These are phyloP conservation scores for Coniochaeta sp. DNA, from an alignment of 2,329 filamentous ascomycete species.

Conservation along the genomic window DNA sequence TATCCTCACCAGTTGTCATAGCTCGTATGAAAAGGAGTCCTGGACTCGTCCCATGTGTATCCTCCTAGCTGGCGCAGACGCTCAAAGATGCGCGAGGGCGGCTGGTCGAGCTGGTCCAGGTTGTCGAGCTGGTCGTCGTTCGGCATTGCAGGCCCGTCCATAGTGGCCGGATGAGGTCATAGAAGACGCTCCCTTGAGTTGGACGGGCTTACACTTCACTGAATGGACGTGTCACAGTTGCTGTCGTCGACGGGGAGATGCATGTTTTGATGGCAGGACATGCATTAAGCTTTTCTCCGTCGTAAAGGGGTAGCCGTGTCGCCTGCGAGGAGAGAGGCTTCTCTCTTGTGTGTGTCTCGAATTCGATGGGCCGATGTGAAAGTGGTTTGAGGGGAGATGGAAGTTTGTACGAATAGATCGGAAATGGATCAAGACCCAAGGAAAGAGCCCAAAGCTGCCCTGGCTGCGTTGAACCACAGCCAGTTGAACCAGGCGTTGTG, in stretches of 20 bases:
- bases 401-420: slow-evolving; percentile 2
- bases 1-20: slow-evolving; percentile 76
- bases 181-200: slow-evolving; percentile 6
- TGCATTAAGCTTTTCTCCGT: not conserved
- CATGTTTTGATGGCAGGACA: slow-evolving; percentile 1
- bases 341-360: too few relatives aligned
- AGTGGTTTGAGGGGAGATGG: not conserved
- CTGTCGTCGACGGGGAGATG: slow-evolving; percentile 1
- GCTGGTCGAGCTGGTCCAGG: slow-evolving; percentile 17
- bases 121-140: slow-evolving; percentile 47
- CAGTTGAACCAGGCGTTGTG: too few relatives aligned
- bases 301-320: too few relatives aligned
- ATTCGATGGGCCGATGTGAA: too few relatives aligned
- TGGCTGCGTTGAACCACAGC: too few relatives aligned
- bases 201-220: slow-evolving; percentile 14
- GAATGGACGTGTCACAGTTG: slow-evolving; percentile 9
- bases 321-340: too few relatives aligned
- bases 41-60: slow-evolving; percentile 68
- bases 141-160: slow-evolving; percentile 44
- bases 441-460: too few relatives aligned
- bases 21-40: slow-evolving; percentile 53
- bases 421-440: too few relatives aligned
- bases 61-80: slow-evolving; percentile 66
- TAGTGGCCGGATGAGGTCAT: slow-evolving; percentile 25
- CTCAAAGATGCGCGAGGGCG: slow-evolving; percentile 64